These are phyloP conservation scores for Neurospora terricola DNA, from an alignment of 495 filamentous ascomycete species.

Conservation along the genomic window DNA sequence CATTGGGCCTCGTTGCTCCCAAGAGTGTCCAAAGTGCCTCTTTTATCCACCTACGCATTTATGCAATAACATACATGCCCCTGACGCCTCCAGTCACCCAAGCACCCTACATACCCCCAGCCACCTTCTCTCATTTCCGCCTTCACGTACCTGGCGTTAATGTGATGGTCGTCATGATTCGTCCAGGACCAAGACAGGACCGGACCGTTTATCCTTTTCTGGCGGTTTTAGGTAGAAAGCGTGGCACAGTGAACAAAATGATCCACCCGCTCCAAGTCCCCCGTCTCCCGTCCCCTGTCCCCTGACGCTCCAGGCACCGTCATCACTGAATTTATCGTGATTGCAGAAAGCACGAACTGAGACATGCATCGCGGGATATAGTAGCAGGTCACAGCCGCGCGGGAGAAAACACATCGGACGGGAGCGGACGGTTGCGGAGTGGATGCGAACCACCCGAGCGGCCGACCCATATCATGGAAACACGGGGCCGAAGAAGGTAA, in stretches of 20 bases:
- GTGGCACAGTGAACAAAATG: neutral
- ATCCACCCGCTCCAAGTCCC: too few relatives aligned
- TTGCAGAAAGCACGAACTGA: neutral
- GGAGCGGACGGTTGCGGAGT: neutral
- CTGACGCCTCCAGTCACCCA: too few relatives aligned
- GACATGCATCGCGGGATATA: neutral
- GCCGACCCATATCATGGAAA: neutral
- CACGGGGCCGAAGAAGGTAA: neutral
- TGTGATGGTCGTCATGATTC: neutral
- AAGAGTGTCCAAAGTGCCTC: neutral
- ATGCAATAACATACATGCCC: too few relatives aligned
- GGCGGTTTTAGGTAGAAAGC: neutral
- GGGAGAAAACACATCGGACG: neutral
- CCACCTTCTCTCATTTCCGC: neutral
- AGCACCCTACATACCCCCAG: neutral
- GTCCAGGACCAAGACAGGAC: neutral
- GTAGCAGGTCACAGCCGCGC: neutral
- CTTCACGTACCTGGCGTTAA: neutral
- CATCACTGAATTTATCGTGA: neutral
- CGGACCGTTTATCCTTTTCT: neutral
- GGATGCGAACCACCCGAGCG: neutral
- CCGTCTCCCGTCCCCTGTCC: neutral
- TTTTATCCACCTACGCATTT: neutral
- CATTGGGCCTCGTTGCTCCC: neutral
- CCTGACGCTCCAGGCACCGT: neutral